Evolutionary conservation across 257 asterid species (phyloP).

Genomic region (Nicotiana paniculata): DNA sequence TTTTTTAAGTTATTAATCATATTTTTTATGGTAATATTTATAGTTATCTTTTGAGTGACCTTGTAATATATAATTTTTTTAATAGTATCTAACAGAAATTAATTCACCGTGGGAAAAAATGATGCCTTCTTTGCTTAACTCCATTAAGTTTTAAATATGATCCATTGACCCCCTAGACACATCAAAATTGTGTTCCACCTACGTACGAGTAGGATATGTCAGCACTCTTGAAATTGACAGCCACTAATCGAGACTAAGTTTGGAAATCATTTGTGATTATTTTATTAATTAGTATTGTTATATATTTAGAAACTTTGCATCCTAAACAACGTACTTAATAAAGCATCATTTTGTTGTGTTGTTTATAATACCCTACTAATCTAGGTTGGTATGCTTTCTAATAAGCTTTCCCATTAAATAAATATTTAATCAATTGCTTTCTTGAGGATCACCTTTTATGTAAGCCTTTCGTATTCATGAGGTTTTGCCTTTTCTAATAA

Average conservation of each 20-base stretch:
- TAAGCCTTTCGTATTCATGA: not conserved
- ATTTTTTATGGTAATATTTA: no score
- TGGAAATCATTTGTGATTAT: not conserved
- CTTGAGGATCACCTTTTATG: not conserved
- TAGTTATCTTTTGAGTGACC: no score
- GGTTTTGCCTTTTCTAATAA: not conserved
- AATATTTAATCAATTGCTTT: not conserved
- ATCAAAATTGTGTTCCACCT: conserved; percentile 24
- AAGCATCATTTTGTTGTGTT: not conserved
- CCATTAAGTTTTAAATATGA: not conserved
- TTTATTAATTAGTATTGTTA: not conserved
- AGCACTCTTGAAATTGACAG: conserved; percentile 9
- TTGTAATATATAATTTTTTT: no score
- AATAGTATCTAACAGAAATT: no score
- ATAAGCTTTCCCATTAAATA: not conserved
- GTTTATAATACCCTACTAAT: conserved; percentile 7
- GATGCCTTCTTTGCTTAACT: not conserved
- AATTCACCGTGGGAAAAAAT: not conserved
- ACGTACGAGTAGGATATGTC: not conserved
- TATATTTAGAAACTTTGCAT: not conserved
- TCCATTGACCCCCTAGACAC: not conserved
- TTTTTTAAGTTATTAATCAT: no score
- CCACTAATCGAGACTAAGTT: not conserved
- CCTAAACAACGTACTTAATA: not conserved
- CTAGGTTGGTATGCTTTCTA: not conserved